Evolutionary conservation across 1,284 basidiomycete species (phyloP), one percentile per base, ranked within the genome.

Genomic region (Cryptococcus deneoformans): DNA sequence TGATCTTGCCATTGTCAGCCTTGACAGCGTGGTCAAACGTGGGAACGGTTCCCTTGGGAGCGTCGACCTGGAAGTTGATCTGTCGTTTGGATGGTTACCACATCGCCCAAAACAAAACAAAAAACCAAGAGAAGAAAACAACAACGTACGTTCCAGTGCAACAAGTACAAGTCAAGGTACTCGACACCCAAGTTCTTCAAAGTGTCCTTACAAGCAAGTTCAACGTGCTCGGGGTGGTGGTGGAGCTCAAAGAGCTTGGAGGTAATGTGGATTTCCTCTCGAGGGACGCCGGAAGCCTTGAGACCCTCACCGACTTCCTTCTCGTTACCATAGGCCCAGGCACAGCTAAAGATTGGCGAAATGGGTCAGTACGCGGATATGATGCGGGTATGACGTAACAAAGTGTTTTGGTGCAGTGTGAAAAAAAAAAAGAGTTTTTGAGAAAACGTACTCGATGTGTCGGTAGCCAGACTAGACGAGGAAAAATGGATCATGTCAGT

Each of bases 231-330:
- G 39, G 82, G 80, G 62, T 76, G 68, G 64, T 81, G 79, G 70
- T 84, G 84, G 58, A 65, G 77, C 84, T 83, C 79, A 85, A 88
- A 90, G 46, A 92, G 81, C 78, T 85, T 85, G 64, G 81, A 81
- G 20, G 83, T 89, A 58, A 90, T 74, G 83, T 84, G 90, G 60
- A 90, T 77, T 39, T 89, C 80, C 60, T 84, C 79, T 34, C 88
- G 82, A 44, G 83, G 79, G 1, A 89, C 78, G 29, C 81, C 79
- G 3, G 75, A 69, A 29, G 62, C 82, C 72, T 80, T 79, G 73
- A 95, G 86, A 43, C 90, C 92, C 54, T 87, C 70, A 14, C 90
- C 92, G 29, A 91, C 90, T 76, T 92, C 88, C 70, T 86, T 88
- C 78, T 95, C 91, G 76, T 95, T 95, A 54, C 77, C 65, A 58